Base-by-base conservation (phyloP, 2,329 filamentous ascomycete species). In the Hypoxylon sp. region DNA sequence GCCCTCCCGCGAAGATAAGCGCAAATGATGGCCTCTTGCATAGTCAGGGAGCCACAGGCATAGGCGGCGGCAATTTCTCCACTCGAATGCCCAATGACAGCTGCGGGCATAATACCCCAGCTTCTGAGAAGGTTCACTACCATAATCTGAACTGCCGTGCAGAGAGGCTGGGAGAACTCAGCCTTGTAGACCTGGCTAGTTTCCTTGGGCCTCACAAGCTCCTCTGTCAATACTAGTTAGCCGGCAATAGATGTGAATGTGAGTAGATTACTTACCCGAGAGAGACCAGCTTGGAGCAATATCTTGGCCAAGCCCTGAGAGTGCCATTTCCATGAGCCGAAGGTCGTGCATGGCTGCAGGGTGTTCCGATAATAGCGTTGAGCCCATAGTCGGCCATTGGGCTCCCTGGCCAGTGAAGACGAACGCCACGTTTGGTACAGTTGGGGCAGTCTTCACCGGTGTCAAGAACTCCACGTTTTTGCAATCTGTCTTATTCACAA, bases 121-220 rank as follows among this genome's bases (percentile, higher is more conserved):
- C 64, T 62, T 11, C 66, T 55, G 23, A 80, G 70, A 0, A 81
- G 68, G 9, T 82, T 76, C 1, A 81, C 75, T 0, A 84, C 71
- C 2, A 71, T 82, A 1, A 85, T 63, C 60, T 85, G 83, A 0
- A 85, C 17, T 0, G 81, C 81, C 0, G 82, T 83, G 38, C 78
- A 83, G 0, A 81, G 48, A 0, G 83, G 79, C 56, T 84, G 83
- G 6, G 75, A 76, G 21, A 76, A 58, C 10, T 74, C 68, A 2
- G 78, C 5, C 67, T 67, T 36, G 14, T 36, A 36, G 13, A 36
- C 34, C 13, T 36, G 34, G 14, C 34, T 36, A 36, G 34, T 36
- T n/a, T 36, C 34, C 34, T 36, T 36, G 4, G 34, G 34, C 14
- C 34, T 13, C 13, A 36, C 2, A 36, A 36, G 34, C 34, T 36